Percentiles rank a stretch among this genome's conserved stretches.
Evolutionary conservation across 75 land plant genomes (phyloP).

Genomic region (Pinus tabuliformis): DNA sequence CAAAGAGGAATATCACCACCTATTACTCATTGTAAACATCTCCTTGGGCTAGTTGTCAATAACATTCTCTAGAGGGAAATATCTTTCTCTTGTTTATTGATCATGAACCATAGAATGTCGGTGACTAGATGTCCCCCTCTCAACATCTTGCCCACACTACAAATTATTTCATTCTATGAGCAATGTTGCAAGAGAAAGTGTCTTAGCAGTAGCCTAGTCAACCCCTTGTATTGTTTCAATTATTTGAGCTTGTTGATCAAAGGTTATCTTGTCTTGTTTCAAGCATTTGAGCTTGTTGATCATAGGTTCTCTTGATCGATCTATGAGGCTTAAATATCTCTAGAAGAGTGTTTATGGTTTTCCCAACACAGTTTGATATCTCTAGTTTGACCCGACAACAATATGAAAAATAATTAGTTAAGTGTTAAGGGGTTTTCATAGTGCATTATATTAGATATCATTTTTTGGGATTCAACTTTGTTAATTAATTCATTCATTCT

Average conservation of each 20-base stretch:
- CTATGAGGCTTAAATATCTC: conserved; percentile 76
- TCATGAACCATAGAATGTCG: conserved; percentile 93
- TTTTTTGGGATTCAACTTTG: too few relatives aligned
- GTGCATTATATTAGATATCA: too few relatives aligned
- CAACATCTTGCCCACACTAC: conserved; percentile 97
- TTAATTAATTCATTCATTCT: too few relatives aligned
- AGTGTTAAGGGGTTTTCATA: too few relatives aligned
- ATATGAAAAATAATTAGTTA: too few relatives aligned
- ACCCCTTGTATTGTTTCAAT: conserved; percentile 35
- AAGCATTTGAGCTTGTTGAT: conserved; percentile 85
- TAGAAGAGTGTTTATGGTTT: conserved; percentile 82
- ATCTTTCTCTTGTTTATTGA: conserved; percentile 75
- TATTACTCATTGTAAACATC: conserved; percentile 97
- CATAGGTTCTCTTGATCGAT: conserved; percentile 78
- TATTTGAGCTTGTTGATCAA: too few relatives aligned
- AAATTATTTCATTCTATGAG: conserved; percentile 91
- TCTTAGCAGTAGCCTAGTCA: conserved; percentile 94
- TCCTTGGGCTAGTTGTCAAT: conserved; percentile 75
- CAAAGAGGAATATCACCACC: conserved; percentile 28
- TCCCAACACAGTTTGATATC: conserved; percentile 81
- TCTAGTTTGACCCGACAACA: conserved; percentile 86
- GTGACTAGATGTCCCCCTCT: conserved; percentile 98
- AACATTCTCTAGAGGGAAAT: conserved; percentile 88
- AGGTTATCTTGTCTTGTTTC: conserved; percentile 42
- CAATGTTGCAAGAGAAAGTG: conserved; percentile 94